Evolutionary conservation across 768 basidiomycete genomes (phyloP).

Genomic region (Panaeolus cyanescens): DNA sequence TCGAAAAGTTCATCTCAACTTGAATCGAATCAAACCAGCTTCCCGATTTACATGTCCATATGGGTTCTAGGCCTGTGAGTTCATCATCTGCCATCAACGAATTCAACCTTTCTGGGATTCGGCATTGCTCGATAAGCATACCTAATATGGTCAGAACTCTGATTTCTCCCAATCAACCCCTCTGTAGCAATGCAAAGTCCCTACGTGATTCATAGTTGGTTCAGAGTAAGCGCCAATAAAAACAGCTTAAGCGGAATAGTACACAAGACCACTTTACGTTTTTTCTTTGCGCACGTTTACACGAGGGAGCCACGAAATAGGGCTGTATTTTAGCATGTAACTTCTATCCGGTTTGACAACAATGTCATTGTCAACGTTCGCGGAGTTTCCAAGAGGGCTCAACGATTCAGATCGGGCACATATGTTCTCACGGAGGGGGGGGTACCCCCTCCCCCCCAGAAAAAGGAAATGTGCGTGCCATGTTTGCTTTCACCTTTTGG

Average conservation of each 20-base stretch:
- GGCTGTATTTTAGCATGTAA: neutral
- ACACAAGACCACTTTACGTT: neutral
- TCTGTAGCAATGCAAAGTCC: too few relatives aligned
- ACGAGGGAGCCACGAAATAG: neutral
- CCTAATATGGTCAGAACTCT: too few relatives aligned
- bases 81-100: neutral
- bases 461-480: too few relatives aligned
- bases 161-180: too few relatives aligned
- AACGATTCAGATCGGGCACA: too few relatives aligned
- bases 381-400: too few relatives aligned
- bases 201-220: too few relatives aligned
- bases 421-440: too few relatives aligned
- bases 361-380: neutral
- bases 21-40: neutral
- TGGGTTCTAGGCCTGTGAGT: neutral
- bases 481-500: too few relatives aligned
- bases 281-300: neutral
- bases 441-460: too few relatives aligned
- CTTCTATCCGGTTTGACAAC: neutral
- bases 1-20: neutral
- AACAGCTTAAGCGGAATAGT: neutral
- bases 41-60: slow-evolving; percentile 1
- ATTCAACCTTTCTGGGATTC: slow-evolving; percentile 2
- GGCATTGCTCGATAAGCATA: neutral
- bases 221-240: too few relatives aligned